Conservation (phyloP, 768 basidiomycete species). For the Chalciporus piperatus region DNA sequence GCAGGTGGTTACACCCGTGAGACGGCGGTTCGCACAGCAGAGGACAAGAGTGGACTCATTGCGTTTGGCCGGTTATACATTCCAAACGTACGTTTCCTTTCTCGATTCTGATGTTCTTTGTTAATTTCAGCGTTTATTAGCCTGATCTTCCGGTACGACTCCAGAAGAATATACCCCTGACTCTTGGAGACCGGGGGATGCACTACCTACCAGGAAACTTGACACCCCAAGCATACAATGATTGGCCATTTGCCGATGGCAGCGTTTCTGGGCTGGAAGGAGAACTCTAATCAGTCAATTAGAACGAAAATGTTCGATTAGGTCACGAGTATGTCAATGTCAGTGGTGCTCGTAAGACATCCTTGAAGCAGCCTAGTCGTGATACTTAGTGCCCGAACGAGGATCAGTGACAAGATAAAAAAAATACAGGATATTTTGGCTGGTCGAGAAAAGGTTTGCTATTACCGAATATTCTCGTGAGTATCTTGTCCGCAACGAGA, state of each 20-base stretch:
- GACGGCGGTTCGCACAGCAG: conserved; percentile 36
- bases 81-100: conserved; percentile 33
- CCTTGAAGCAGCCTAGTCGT: no score
- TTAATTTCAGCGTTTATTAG: conserved; percentile 5
- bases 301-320: neutral
- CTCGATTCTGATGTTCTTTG: neutral
- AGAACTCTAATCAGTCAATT: neutral
- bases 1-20: conserved; percentile 46
- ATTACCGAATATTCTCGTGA: no score
- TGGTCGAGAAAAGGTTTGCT: no score
- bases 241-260: conserved; percentile 26
- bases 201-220: conserved; percentile 27
- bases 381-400: no score
- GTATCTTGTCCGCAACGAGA: no score
- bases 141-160: conserved; percentile 34
- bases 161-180: conserved; percentile 18
- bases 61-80: conserved; percentile 39
- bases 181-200: conserved; percentile 14
- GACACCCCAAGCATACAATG: conserved; percentile 29
- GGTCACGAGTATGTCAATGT: no score
- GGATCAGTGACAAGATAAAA: no score
- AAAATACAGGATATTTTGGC: no score
- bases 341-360: no score
- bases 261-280: neutral
- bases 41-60: conserved; percentile 20